Conservation (phyloP, 208 protist species). For the Tritrichomonas musculus region DNA sequence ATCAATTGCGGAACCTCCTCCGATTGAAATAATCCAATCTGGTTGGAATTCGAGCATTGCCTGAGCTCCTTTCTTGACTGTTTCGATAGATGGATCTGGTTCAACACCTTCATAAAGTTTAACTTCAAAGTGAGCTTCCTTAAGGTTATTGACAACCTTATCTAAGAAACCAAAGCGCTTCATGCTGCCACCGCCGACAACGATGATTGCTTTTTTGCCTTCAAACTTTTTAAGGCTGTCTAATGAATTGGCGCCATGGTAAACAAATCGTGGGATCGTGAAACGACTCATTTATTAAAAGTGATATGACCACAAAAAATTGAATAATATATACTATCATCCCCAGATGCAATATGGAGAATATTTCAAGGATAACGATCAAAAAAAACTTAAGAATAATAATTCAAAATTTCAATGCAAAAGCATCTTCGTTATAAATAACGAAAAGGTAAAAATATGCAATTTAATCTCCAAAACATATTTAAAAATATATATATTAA, state of each 20-base stretch:
- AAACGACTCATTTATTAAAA: conserved; percentile 12
- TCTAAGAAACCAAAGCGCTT: neutral
- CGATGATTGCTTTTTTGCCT: neutral
- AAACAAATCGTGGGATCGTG: conserved; percentile 8
- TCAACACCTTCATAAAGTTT: neutral
- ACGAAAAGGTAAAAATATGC: no score
- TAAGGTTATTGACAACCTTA: neutral
- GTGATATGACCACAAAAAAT: no score
- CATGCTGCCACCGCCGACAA: neutral
- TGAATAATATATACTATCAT: no score
- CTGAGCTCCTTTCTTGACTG: neutral
- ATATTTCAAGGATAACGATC: no score
- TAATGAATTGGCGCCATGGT: neutral
- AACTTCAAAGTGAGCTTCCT: neutral
- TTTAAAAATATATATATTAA: no score
- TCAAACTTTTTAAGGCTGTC: neutral
- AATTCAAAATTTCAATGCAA: no score
- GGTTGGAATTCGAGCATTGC: neutral
- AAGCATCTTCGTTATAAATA: no score
- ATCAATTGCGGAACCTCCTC: conserved; percentile 55
- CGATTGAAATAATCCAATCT: conserved; percentile 40
- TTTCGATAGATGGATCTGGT: neutral
- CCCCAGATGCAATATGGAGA: no score
- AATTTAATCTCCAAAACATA: no score
- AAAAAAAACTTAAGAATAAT: no score